Conservation (phyloP, 306 rosid species). For the Quercus gilva region DNA sequence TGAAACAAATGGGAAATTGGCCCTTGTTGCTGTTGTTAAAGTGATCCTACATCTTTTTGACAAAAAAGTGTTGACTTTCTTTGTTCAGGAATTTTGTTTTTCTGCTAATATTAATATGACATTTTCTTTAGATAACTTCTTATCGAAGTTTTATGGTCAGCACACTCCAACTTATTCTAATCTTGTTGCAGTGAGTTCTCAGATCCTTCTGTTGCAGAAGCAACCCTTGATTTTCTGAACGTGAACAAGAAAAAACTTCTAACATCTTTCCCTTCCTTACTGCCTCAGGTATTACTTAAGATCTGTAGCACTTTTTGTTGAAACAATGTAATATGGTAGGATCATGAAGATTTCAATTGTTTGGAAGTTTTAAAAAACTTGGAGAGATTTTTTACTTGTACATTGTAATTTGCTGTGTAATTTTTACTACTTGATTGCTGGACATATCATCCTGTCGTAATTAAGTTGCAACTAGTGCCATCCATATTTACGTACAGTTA, state of each 20-base stretch:
- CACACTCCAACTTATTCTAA: constrained; percentile 23
- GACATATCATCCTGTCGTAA: not conserved
- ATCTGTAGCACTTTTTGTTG: constrained; percentile 13
- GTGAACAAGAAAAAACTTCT: constrained; percentile 65
- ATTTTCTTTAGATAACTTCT: not conserved
- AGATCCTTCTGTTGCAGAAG: constrained; percentile 84
- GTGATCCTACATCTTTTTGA: not conserved
- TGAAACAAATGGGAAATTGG: not conserved
- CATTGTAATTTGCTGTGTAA: not conserved
- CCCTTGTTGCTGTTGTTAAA: not conserved
- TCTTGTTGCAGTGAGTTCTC: constrained; percentile 82
- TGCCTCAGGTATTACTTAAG: constrained; percentile 73
- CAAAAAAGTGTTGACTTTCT: not conserved
- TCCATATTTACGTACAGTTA: too few relatives aligned
- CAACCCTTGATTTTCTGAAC: constrained; percentile 74
- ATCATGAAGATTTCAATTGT: constrained; percentile 1
- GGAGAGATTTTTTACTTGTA: not conserved
- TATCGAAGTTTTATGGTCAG: not conserved
- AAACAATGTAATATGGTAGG: constrained; percentile 6
- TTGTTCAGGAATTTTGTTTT: not conserved
- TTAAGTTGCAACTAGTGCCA: not conserved
- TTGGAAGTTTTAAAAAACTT: not conserved
- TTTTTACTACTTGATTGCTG: not conserved
- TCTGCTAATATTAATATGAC: not conserved
- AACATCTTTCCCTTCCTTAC: constrained; percentile 69